A percentile compares a stretch with the other conserved stretches of the same genome.
Evolutionary conservation across 73 alveolate genomes (phyloP).

Genomic region (Paramecium tetraurelia): DNA sequence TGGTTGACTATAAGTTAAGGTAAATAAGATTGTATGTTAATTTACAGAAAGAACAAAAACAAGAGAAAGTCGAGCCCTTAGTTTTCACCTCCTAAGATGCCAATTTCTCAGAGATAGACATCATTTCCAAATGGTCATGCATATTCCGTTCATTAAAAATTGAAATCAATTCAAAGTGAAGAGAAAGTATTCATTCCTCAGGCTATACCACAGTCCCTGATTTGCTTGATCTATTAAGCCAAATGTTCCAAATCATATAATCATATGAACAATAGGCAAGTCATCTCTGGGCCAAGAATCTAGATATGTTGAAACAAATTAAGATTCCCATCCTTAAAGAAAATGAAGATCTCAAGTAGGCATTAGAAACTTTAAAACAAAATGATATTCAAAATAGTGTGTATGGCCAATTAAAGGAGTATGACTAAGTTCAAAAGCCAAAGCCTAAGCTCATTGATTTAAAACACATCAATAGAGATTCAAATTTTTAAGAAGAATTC

Average conservation of each 20-base stretch:
- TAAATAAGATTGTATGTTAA: not conserved
- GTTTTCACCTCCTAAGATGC: constrained; percentile 25
- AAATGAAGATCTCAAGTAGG: not conserved
- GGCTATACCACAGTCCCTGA: constrained; percentile 42
- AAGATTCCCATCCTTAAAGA: not conserved
- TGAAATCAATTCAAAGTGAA: constrained; percentile 18
- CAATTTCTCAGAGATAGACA: not conserved
- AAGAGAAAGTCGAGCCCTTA: not conserved
- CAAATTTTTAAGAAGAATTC: not conserved
- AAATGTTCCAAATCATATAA: not conserved
- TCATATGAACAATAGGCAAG: not conserved
- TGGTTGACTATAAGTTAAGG: not conserved
- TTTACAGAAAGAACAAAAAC: not conserved
- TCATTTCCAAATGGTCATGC: not conserved
- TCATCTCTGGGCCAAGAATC: not conserved
- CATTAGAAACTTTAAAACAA: not conserved
- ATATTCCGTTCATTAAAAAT: not conserved
- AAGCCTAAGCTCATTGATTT: not conserved
- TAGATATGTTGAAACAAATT: not conserved
- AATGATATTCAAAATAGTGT: constrained; percentile 32
- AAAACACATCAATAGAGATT: not conserved
- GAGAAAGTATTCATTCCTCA: constrained; percentile 45
- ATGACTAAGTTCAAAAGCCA: not conserved
- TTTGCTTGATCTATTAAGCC: not conserved
- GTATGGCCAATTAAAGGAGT: not conserved